Evolutionary conservation across 352 stramenopile species (phyloP), one percentile per base, ranked within the genome.

Genomic region (Phytophthora macrochlamydospora): DNA sequence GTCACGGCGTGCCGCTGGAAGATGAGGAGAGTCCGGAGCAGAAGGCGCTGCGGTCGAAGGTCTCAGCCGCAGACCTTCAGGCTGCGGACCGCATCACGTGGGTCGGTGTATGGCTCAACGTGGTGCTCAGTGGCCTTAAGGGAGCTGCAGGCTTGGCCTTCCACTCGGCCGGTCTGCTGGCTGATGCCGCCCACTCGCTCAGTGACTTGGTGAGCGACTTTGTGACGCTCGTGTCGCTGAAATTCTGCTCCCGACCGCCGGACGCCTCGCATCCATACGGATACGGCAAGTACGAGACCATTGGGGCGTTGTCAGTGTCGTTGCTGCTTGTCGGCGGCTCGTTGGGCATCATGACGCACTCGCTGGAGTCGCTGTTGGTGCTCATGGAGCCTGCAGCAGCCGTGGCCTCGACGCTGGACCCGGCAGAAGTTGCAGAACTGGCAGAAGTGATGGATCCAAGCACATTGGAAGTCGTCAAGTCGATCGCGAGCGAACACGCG

Each of bases 151-250:
- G 89, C 50, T 65, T 91, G 6, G 63, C 72, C 28, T 91, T 85
- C 69, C 79, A 96, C 78, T 98, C 90, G 4, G 87, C 91, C 0
- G 95, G 90, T 7, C 71, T 99, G 32, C 73, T 99, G 50, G 93
- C 96, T 2, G 97, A 99, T 73, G 96, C 97, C 1, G 93, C 90
- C 13, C 97, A 99, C 84, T 98, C 90, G 1, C 67, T 98, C 11
- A 96, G 81, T 62, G 97, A 99, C 81, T 76, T 99, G 31, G 84
- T 98, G 38, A 97, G 83, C 53, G 97, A 99, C 73, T 96, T 92
- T 63, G 94, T 99, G 42, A 99, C 97, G 14, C 76, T 99, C 5
- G 89, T 89, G 59, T 75, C 92, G 31, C 85, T 98, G 18, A 90
- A 93, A 61, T 90, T 98, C 51, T 97, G 88, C 33, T 74, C 92